A percentile compares a stretch with the other conserved stretches of the same genome.
Evolutionary conservation across 176 grass and related monocot genomes (phyloP).

Genomic region (Musa itinerans): DNA sequence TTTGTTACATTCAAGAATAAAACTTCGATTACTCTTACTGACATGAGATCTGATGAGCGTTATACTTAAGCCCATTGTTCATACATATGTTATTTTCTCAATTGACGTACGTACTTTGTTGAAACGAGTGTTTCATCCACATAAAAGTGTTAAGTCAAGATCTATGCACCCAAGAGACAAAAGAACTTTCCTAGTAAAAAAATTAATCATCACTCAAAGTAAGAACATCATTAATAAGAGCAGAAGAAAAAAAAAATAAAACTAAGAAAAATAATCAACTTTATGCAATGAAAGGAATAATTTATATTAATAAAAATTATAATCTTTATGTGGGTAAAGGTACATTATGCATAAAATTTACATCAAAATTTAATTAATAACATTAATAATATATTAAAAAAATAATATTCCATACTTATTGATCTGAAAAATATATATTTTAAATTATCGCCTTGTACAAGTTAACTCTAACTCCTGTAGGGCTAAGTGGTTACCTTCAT

Average conservation of each 20-base stretch:
- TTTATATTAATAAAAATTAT: neutral
- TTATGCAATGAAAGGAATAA: neutral
- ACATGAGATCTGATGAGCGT: neutral
- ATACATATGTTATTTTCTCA: neutral
- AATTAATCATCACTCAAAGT: neutral
- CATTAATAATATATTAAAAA: neutral
- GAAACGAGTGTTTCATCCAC: neutral
- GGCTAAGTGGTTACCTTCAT: too few species aligned
- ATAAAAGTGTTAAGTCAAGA: neutral
- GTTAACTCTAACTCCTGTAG: too few species aligned
- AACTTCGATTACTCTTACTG: neutral
- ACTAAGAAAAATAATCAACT: neutral
- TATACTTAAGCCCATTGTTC: neutral
- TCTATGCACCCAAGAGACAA: too few species aligned
- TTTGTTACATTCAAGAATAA: neutral
- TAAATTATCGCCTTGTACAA: too few species aligned
- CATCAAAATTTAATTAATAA: neutral
- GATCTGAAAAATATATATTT: neutral
- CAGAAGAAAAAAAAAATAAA: neutral
- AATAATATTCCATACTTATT: neutral
- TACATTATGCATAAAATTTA: neutral
- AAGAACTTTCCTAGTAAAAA: neutral
- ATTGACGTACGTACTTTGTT: neutral
- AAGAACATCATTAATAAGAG: neutral
- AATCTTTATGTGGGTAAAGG: neutral